Conservation (phyloP, 441 rosid species). For the Erysimum cheiri region DNA sequence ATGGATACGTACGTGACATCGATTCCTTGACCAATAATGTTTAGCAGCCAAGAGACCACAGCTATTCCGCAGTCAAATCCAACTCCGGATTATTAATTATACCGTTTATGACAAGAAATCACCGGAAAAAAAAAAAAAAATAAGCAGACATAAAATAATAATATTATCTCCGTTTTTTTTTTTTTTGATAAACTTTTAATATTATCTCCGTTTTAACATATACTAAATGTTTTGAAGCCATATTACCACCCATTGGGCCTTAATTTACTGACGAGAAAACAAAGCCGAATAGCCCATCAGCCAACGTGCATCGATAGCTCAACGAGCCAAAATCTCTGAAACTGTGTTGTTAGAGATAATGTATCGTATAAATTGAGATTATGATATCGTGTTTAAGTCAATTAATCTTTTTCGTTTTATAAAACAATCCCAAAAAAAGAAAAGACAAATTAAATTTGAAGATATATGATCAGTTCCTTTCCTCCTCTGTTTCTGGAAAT, state of each 20-base stretch:
- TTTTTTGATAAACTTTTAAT: too few species aligned
- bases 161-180: too few species aligned
- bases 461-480: not conserved
- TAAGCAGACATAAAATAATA: not conserved
- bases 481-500: not conserved
- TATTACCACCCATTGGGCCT: not conserved
- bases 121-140: not conserved
- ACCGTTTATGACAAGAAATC: not conserved
- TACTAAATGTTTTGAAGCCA: too few species aligned
- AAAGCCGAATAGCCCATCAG: too few species aligned
- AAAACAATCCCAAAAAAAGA: not conserved
- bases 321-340: too few species aligned
- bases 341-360: not conserved
- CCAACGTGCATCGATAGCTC: too few species aligned
- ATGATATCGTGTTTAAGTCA: not conserved
- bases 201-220: too few species aligned
- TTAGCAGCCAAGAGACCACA: not conserved
- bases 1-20: too few species aligned
- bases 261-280: not conserved
- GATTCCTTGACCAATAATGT: slow-evolving; percentile 1
- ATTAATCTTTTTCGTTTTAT: too few species aligned
- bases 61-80: not conserved
- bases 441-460: not conserved
- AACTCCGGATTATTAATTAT: not conserved
- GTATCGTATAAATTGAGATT: not conserved